Percentiles rank a stretch among this genome's conserved stretches.
phyloP scores from a whole-genome alignment of 176 grass and related monocot genomes.

The Dendrocalamus sinicus region DNA sequence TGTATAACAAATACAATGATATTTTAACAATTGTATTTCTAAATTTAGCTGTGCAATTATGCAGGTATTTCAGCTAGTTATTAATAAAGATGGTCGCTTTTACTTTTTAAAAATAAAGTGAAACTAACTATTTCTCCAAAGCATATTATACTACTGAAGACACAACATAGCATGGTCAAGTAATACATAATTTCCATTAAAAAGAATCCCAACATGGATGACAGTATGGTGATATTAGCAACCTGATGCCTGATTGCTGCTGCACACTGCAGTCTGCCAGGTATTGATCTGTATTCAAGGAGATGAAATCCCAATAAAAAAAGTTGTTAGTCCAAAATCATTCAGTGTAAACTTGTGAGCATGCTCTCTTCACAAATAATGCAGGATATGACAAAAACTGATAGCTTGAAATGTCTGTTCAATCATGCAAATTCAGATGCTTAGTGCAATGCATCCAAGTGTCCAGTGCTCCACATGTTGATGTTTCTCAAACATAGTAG shows the following conservation, averaged over 20 bases:
- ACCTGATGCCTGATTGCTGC: neutral
- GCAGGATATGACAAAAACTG: neutral
- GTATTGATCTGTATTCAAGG: neutral
- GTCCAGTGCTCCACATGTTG: neutral
- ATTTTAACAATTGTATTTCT: too few species aligned
- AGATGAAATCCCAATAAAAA: neutral
- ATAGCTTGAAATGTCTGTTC: too few species aligned
- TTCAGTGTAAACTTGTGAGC: neutral
- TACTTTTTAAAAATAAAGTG: constrained; percentile 17
- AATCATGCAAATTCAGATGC: too few species aligned
- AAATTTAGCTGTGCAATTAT: rapidly evolving
- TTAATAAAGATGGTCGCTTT: constrained; percentile 1
- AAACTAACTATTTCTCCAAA: neutral
- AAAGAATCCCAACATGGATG: neutral
- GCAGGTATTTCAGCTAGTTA: neutral
- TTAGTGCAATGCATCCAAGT: too few species aligned
- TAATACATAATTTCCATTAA: neutral
- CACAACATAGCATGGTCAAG: neutral
- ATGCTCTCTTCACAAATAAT: neutral
- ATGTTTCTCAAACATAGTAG: neutral
- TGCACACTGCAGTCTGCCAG: neutral
- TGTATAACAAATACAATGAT: too few species aligned
- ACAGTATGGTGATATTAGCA: neutral
- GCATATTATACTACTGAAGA: neutral
- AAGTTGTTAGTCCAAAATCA: neutral